Conservation (phyloP, 2,329 filamentous ascomycete species). For the Scedosporium boydii region DNA sequence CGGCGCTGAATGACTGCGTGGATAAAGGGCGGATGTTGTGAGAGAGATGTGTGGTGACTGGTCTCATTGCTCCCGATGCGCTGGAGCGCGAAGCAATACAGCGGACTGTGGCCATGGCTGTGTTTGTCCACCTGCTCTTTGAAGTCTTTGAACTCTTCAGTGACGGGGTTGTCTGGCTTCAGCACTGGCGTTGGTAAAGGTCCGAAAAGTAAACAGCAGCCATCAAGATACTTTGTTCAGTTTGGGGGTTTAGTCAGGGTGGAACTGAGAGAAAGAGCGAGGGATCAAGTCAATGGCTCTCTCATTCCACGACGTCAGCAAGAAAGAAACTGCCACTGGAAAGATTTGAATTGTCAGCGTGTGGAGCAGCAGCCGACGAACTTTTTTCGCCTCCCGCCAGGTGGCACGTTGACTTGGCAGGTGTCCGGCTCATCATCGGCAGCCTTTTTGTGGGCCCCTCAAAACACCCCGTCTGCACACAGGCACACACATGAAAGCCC, state of each 20-base stretch:
- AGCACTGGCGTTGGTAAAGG: not conserved
- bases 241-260: not conserved
- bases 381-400: not conserved
- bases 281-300: too few relatives aligned
- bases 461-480: not conserved
- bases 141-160: not conserved
- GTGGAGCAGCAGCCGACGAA: not conserved
- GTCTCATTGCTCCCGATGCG: not conserved
- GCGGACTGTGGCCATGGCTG: not conserved
- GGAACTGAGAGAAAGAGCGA: not conserved
- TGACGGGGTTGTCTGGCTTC: not conserved
- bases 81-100: not conserved
- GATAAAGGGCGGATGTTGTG: not conserved
- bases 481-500: slow-evolving; percentile 5
- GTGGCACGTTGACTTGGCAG: not conserved
- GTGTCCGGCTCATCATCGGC: not conserved
- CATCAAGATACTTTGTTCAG: not conserved
- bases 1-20: not conserved
- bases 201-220: not conserved
- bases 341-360: slow-evolving; percentile 5
- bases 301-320: slow-evolving; percentile 1
- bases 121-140: not conserved
- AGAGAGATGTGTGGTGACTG: not conserved
- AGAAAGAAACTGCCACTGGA: slow-evolving; percentile 3
- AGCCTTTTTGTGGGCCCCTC: not conserved